Percentiles rank a stretch among this genome's conserved stretches.
Conservation (phyloP, 345 rosid genomes). For the Populus pruinosa region DNA sequence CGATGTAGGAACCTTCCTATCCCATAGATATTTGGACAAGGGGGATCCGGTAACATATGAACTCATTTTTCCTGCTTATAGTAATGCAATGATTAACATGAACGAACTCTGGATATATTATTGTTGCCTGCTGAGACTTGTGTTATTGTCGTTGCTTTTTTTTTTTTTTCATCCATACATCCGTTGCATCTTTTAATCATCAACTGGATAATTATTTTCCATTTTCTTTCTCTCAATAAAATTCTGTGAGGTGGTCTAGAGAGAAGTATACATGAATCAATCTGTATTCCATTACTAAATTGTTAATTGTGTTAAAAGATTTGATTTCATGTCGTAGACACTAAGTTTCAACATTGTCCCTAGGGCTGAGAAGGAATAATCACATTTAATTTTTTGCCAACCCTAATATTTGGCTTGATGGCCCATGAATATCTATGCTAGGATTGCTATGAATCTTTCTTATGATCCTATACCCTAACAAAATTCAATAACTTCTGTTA, state of each 20-base stretch:
- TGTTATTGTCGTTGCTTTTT: neutral
- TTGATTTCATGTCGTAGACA: neutral
- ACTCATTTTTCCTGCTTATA: neutral
- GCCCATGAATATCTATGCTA: neutral
- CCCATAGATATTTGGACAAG: conserved; percentile 66
- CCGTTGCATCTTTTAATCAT: neutral
- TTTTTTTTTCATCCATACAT: neutral
- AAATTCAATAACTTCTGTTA: neutral
- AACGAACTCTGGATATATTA: neutral
- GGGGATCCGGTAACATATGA: conserved; percentile 61
- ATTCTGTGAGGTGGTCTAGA: neutral
- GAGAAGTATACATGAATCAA: neutral
- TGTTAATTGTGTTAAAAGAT: neutral
- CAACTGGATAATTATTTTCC: neutral
- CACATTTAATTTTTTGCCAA: neutral
- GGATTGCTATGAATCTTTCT: neutral
- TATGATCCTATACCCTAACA: neutral
- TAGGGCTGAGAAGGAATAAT: neutral
- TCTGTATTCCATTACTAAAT: neutral
- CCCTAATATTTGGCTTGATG: neutral
- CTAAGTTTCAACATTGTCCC: neutral
- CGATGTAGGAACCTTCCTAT: conserved; percentile 71
- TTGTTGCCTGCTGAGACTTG: neutral
- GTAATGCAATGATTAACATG: neutral
- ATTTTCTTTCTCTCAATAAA: neutral